Conservation (phyloP, 805 yeast species). For the Candida pseudoglaebosa region DNA sequence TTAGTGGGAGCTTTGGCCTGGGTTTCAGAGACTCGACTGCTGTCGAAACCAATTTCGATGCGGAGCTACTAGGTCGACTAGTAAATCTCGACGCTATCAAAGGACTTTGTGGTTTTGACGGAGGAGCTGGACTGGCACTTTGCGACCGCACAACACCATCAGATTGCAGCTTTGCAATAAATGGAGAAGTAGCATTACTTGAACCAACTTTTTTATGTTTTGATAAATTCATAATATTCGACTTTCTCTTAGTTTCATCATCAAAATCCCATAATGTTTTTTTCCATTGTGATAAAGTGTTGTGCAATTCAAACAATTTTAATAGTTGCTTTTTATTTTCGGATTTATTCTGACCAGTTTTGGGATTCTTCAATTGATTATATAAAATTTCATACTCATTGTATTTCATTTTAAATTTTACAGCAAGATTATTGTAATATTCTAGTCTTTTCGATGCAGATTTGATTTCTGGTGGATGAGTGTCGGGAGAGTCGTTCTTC, state of each 20-base stretch:
- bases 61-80: slow-evolving; percentile 4
- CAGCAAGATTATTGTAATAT: slow-evolving; percentile 43
- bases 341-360: slow-evolving; percentile 4
- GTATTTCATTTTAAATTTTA: slow-evolving; percentile 45
- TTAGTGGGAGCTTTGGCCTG: slow-evolving; percentile 3
- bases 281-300: slow-evolving; percentile 52
- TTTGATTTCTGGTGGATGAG: slow-evolving; percentile 2
- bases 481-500: slow-evolving; percentile 1
- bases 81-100: slow-evolving; percentile 6
- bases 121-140: slow-evolving; percentile 6
- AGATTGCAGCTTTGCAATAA: neutral
- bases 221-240: slow-evolving; percentile 32
- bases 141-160: slow-evolving; percentile 1
- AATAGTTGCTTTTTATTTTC: slow-evolving; percentile 24
- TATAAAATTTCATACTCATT: slow-evolving; percentile 49
- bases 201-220: slow-evolving; percentile 28
- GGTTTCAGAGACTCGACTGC: slow-evolving; percentile 3
- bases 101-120: slow-evolving; percentile 6
- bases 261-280: slow-evolving; percentile 48
- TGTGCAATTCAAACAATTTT: slow-evolving; percentile 48
- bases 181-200: slow-evolving; percentile 5
- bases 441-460: slow-evolving; percentile 17
- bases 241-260: slow-evolving; percentile 27
- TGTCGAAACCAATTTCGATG: slow-evolving; percentile 4
- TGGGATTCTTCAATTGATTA: slow-evolving; percentile 15